Percentiles rank a stretch among this genome's conserved stretches.
Conservation (phyloP, 371 early-diverging fungal species). For the Lichtheimia corymbifera region DNA sequence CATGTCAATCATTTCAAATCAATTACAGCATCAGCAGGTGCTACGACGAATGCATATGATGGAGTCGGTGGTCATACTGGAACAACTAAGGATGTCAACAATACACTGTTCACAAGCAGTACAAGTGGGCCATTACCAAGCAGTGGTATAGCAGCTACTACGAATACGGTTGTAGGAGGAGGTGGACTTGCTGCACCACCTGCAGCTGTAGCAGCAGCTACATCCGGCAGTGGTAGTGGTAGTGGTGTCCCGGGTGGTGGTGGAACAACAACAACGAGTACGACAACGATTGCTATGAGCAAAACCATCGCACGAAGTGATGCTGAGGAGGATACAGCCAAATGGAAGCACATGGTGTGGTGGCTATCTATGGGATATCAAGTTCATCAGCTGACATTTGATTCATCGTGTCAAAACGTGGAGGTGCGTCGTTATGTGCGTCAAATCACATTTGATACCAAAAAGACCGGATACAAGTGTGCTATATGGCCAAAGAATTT, state of each 20-base stretch:
- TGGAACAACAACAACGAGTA: constrained; percentile 3
- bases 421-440: constrained; percentile 91
- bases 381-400: constrained; percentile 76
- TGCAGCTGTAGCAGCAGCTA: constrained; percentile 1
- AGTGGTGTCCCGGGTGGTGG: background rate
- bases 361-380: constrained; percentile 86
- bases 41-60: too few relatives aligned
- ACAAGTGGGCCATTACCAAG: too few relatives aligned
- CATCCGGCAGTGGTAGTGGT: background rate
- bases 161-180: background rate
- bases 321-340: constrained; percentile 26
- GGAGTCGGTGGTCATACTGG: too few relatives aligned
- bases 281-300: constrained; percentile 3
- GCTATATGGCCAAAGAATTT: constrained; percentile 86
- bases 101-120: too few relatives aligned
- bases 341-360: constrained; percentile 56
- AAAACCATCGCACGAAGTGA: constrained; percentile 13
- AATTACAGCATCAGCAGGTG: too few relatives aligned
- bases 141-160: too few relatives aligned
- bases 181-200: constrained; percentile 4
- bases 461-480: constrained; percentile 72
- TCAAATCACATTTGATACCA: constrained; percentile 59
- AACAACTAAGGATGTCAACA: too few relatives aligned
- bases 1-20: too few relatives aligned
- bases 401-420: constrained; percentile 72